Evolutionary conservation across 345 rosid species (phyloP), one percentile per base, ranked within the genome.

Genomic region (Salix exigua): DNA sequence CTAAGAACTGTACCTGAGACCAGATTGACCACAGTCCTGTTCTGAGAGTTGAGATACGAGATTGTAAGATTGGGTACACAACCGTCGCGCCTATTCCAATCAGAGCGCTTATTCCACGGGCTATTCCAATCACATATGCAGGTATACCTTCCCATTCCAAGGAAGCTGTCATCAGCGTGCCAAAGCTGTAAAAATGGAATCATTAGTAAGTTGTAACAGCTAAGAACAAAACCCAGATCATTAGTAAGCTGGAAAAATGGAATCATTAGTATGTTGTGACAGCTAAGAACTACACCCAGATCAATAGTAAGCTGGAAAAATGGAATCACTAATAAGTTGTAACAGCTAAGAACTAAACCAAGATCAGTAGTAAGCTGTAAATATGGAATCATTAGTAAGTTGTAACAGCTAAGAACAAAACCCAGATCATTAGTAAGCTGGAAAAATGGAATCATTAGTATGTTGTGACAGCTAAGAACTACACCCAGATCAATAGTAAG

Each of bases 21-120:
- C 98, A 94, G 77, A 90, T 79, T 67, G 97, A 90, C 98, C 98
- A 94, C 53, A 91, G 89, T 73, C 97, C 97, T 38, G 97, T 89
- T 84, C 98, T 87, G 61, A 94, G 84, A 0, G 87, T 87, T 58
- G 68, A 81, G 58, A 94, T 84, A 23, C 75, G 91, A 31, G 91
- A 85, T 21, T 91, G 93, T 78, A 91, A 48, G 26, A 82, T 68
- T 30, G 97, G 98, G 81, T 91, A 94, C 76, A 86, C 85, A 1
- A 89, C 64, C 0, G 97, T 94, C 37, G 97, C 97, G 44, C 87
- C 83, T 69, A 94, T 85, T 53, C 97, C 98, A 28, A 92, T 82
- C 19, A 84, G 66, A 0, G 98, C 98, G 19, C 95, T 90, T 61
- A 92, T 30, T 55, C 97, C 97, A 7, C 97, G 88, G 2, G 87